phyloP scores from a whole-genome alignment of 371 early-diverging fungal species.

The Rhizomucor pusillus region DNA sequence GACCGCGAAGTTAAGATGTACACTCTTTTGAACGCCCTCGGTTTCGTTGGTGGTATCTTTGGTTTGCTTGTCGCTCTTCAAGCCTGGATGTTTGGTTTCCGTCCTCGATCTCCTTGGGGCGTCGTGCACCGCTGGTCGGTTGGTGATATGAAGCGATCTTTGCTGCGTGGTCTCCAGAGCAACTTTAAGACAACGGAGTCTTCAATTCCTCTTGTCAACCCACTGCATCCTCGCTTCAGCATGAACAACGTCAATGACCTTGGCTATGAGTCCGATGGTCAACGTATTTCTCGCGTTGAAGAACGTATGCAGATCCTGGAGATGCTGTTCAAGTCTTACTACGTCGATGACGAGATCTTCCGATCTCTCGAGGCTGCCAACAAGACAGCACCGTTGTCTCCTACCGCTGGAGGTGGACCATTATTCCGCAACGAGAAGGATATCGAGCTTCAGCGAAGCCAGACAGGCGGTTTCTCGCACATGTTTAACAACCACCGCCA shows the following conservation, averaged over 20 bases:
- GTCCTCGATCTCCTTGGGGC: slow-evolving; percentile 50
- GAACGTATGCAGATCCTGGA: slow-evolving; percentile 32
- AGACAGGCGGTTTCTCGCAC: slow-evolving; percentile 38
- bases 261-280: slow-evolving; percentile 18
- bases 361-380: slow-evolving; percentile 36
- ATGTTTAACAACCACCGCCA: slow-evolving; percentile 45
- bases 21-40: slow-evolving; percentile 43
- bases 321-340: slow-evolving; percentile 32
- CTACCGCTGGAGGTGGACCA: slow-evolving; percentile 3
- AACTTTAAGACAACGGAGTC: slow-evolving; percentile 36
- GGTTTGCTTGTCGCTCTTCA: slow-evolving; percentile 41
- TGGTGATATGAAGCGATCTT: slow-evolving; percentile 41
- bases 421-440: slow-evolving; percentile 6
- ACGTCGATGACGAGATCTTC: slow-evolving; percentile 38
- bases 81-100: slow-evolving; percentile 46
- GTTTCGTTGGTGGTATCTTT: slow-evolving; percentile 51
- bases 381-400: slow-evolving; percentile 7
- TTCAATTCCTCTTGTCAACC: slow-evolving; percentile 43
- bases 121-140: slow-evolving; percentile 50
- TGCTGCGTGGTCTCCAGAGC: slow-evolving; percentile 31
- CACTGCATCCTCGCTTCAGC: slow-evolving; percentile 42
- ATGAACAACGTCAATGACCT: slow-evolving; percentile 17
- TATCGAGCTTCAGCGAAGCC: slow-evolving; percentile 7
- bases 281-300: slow-evolving; percentile 22
- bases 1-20: slow-evolving; percentile 48